Conservation (phyloP, 2,329 filamentous ascomycete genomes). For the Xylaria digitata region DNA sequence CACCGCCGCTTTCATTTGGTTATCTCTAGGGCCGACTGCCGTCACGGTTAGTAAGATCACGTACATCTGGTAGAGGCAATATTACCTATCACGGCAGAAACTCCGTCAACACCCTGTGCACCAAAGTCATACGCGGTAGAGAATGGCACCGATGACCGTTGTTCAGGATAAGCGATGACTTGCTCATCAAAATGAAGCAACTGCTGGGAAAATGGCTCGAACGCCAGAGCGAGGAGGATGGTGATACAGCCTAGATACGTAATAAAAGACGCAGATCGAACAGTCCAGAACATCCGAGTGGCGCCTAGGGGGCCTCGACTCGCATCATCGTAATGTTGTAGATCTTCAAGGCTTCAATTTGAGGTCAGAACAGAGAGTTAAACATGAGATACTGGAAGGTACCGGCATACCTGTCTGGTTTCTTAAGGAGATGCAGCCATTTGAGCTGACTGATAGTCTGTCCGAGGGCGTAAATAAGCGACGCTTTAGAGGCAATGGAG, state of each 20-base stretch:
- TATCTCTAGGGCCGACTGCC: constrained; percentile 31
- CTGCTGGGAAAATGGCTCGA: constrained; percentile 35
- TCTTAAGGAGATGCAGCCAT: constrained; percentile 29
- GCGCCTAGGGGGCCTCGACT: constrained; percentile 34
- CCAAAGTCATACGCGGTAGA: constrained; percentile 28
- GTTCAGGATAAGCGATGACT: constrained; percentile 7
- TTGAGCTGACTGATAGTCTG: constrained; percentile 32
- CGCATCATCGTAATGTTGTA: constrained; percentile 34
- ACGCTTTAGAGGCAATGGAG: constrained; percentile 34
- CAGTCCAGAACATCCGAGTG: constrained; percentile 28
- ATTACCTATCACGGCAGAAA: constrained; percentile 27
- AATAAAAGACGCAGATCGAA: constrained; percentile 22
- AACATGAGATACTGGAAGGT: background rate
- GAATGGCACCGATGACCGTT: constrained; percentile 27
- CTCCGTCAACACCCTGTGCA: constrained; percentile 20
- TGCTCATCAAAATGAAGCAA: constrained; percentile 30
- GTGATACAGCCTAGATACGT: constrained; percentile 25
- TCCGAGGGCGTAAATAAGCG: constrained; percentile 29
- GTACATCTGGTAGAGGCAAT: too few species aligned
- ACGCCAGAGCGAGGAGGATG: constrained; percentile 30
- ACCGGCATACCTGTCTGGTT: constrained; percentile 25
- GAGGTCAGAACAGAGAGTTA: constrained; percentile 11
- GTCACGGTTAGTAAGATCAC: constrained; percentile 2
- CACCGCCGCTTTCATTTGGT: constrained; percentile 29
- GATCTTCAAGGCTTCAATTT: constrained; percentile 15